phyloP scores from a whole-genome alignment of 1,139 yeast species.

The Blastobotrys proliferans region DNA sequence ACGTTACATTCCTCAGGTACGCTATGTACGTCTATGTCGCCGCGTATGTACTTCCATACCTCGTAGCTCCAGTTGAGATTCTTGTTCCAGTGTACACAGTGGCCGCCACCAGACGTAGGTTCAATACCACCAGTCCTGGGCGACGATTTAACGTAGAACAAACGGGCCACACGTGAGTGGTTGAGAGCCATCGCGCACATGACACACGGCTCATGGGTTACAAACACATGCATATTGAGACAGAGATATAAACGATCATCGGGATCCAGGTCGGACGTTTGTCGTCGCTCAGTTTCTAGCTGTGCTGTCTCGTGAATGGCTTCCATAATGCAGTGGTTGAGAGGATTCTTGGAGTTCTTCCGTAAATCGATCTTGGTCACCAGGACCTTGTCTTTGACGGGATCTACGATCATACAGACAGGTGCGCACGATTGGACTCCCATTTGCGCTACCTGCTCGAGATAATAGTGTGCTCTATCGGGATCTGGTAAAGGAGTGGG shows the following conservation, averaged over 20 bases:
- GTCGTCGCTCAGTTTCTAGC: slow-evolving; percentile 37
- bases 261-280: slow-evolving; percentile 9
- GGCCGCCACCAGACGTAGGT: slow-evolving; percentile 59
- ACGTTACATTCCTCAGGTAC: too few species aligned
- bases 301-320: slow-evolving; percentile 62
- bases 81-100: slow-evolving; percentile 68
- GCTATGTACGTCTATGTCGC: slow-evolving; percentile 6
- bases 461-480: slow-evolving; percentile 32
- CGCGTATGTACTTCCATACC: slow-evolving; percentile 63
- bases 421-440: slow-evolving; percentile 36
- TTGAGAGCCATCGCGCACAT: slow-evolving; percentile 97
- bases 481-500: slow-evolving; percentile 51
- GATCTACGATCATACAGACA: slow-evolving; percentile 50
- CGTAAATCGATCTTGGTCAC: slow-evolving; percentile 42
- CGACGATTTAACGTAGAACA: slow-evolving; percentile 55
- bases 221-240: slow-evolving; percentile 69
- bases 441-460: not conserved
- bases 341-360: slow-evolving; percentile 41
- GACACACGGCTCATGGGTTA: slow-evolving; percentile 93
- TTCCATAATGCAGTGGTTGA: slow-evolving; percentile 69
- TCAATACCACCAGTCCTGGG: slow-evolving; percentile 52
- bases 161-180: slow-evolving; percentile 75
- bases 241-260: slow-evolving; percentile 55
- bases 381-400: slow-evolving; percentile 37
- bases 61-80: slow-evolving; percentile 78